These are phyloP conservation scores for Lactarius akahatsu DNA, from an alignment of 768 basidiomycete species.

Conservation along the genomic window DNA sequence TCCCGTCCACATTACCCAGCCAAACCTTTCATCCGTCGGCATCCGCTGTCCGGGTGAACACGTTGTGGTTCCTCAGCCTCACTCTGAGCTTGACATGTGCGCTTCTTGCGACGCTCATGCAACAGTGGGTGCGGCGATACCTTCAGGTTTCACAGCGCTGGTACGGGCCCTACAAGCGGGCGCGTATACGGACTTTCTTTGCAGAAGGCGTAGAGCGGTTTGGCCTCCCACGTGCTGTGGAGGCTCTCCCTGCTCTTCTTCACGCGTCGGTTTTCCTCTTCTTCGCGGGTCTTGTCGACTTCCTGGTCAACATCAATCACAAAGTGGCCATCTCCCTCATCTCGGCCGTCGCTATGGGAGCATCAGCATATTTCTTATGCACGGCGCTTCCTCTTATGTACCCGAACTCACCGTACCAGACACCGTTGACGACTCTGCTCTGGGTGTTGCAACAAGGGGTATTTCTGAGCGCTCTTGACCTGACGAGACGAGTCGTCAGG, in stretches of 20 bases:
- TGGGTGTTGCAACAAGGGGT: constrained; percentile 8
- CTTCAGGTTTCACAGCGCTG: constrained; percentile 20
- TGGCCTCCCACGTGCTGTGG: constrained; percentile 25
- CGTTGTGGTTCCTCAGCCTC: constrained; percentile 27
- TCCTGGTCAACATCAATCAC: constrained; percentile 21
- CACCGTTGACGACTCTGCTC: constrained; percentile 22
- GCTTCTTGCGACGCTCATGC: constrained; percentile 28
- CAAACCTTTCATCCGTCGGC: constrained; percentile 7
- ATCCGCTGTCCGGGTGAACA: constrained; percentile 25
- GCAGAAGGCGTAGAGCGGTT: constrained; percentile 26
- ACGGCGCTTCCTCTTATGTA: constrained; percentile 21
- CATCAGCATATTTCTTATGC: constrained; percentile 19
- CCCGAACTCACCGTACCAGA: constrained; percentile 26
- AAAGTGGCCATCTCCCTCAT: constrained; percentile 20
- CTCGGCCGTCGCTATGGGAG: constrained; percentile 16
- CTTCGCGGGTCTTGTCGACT: constrained; percentile 27
- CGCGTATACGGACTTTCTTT: constrained; percentile 27
- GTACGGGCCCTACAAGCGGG: constrained; percentile 24
- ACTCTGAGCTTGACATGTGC: constrained; percentile 26
- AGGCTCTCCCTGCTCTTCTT: constrained; percentile 26
- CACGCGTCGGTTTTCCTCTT: constrained; percentile 28
- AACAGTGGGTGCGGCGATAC: constrained; percentile 28
- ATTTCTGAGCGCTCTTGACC: constrained; percentile 2
- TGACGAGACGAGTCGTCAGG: constrained; percentile 10
- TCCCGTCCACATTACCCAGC: constrained; percentile 14